Evolutionary conservation across 768 basidiomycete genomes (phyloP), one percentile per base, ranked within the genome.

Genomic region (Kwoniella botswanensis): DNA sequence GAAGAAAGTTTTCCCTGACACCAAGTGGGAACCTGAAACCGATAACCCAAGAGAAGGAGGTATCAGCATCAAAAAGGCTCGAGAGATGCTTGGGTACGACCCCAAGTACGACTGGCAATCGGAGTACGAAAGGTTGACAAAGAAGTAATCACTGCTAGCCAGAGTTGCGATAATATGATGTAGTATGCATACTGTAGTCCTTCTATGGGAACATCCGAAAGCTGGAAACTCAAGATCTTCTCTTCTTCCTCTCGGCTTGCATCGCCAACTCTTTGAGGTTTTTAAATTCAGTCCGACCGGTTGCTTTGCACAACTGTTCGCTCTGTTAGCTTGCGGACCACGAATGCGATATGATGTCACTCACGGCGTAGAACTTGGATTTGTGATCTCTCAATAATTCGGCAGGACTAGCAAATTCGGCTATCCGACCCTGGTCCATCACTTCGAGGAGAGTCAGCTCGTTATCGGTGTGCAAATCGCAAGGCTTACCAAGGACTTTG

Each of bases 341-440:
- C 26, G 11, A 11, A 13, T 17, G 12, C 3, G 7, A 15, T 10
- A 17, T 18, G 21, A 42, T 15, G 6, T 18, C 10, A 64, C 77
- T 67, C 60, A 80, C 81, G 7, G 74, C 62, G 62, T 80, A 81
- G 72, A 83, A 83, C 52, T 74, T 74, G 43, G 82, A 83, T 24
- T 74, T 74, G 43, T 72, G 73, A 64, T 83, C 74, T 15, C 79
- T 71, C 11, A 83, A 69, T 35, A 83, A 57, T 44, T 75, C 80
- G 1, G 78, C 79, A 3, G 82, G 82, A 61, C 72, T 74, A 24
- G 77, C 91, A 75, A 90, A 93, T 77, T 94, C 93, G 4, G 88
- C 86, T 56, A 94, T 92, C 1, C 87, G 87, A 4, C 93, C 93
- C 79, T 91, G 86, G 58, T 93, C 92, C 26, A 94, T 76, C 21